phyloP scores from a whole-genome alignment of 495 filamentous ascomycete species.

The Tuber aestivum region DNA sequence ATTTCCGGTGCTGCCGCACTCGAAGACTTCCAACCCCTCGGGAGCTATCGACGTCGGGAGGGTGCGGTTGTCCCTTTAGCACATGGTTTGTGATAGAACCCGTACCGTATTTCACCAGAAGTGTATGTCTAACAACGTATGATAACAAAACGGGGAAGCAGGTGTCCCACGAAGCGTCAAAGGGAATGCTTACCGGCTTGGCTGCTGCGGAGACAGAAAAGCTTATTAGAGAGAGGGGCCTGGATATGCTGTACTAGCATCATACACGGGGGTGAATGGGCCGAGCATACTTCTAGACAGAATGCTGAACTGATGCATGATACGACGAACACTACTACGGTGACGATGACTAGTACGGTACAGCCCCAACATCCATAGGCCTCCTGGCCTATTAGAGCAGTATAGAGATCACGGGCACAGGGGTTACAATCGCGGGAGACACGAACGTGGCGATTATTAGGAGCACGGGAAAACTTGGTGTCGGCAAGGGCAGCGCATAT shows the following conservation, averaged over 20 bases:
- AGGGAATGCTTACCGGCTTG: slow-evolving; percentile 66
- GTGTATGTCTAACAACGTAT: not conserved
- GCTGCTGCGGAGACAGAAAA: slow-evolving; percentile 73
- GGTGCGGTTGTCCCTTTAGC: slow-evolving; percentile 47
- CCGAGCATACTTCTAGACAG: slow-evolving; percentile 61
- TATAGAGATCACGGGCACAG: not conserved
- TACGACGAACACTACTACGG: slow-evolving; percentile 49
- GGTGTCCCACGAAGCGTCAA: slow-evolving; percentile 62
- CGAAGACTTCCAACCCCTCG: slow-evolving; percentile 72
- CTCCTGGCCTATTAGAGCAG: not conserved
- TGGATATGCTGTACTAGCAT: too few species aligned
- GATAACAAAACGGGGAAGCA: slow-evolving; percentile 52
- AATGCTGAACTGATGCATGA: slow-evolving; percentile 60
- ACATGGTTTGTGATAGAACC: too few species aligned
- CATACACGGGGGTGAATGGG: slow-evolving; percentile 62
- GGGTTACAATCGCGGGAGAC: not conserved
- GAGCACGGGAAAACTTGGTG: not conserved
- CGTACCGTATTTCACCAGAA: not conserved
- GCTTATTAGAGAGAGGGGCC: slow-evolving; percentile 70
- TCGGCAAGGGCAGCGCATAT: not conserved
- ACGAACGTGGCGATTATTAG: not conserved
- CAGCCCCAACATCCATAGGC: slow-evolving; percentile 44
- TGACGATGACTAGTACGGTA: slow-evolving; percentile 44
- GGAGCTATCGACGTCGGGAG: slow-evolving; percentile 66
- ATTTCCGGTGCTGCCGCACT: slow-evolving; percentile 72